phyloP scores from a whole-genome alignment of 192 early-diverging fungal species.

The Dimargaris verticillata region DNA sequence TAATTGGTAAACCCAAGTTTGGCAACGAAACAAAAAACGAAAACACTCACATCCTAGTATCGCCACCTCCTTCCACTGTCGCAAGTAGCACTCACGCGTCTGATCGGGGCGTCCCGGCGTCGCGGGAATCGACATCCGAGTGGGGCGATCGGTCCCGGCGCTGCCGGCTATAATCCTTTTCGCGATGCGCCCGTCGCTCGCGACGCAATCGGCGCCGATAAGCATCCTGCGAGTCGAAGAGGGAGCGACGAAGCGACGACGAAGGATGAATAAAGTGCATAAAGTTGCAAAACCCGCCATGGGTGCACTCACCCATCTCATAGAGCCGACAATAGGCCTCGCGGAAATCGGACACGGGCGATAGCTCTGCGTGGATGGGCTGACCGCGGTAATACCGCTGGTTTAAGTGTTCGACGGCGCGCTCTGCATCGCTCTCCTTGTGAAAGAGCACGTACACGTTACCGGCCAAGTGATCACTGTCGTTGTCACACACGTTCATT shows the following conservation, averaged over 20 bases:
- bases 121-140: too few species aligned
- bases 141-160: too few species aligned
- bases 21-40: too few species aligned
- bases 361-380: slow-evolving; percentile 90
- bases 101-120: too few species aligned
- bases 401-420: slow-evolving; percentile 82
- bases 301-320: slow-evolving; percentile 84
- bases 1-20: too few species aligned
- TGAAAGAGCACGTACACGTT: slow-evolving; percentile 90
- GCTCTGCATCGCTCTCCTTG: slow-evolving; percentile 83
- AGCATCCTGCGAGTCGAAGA: slow-evolving; percentile 59
- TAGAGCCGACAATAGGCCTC: slow-evolving; percentile 98
- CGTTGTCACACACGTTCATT: slow-evolving; percentile 95
- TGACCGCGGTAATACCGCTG: slow-evolving; percentile 87
- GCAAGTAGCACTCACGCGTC: too few species aligned
- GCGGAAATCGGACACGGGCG: slow-evolving; percentile 91
- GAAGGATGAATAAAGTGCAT: slow-evolving; percentile 91
- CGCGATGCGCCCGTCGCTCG: neutral
- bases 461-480: slow-evolving; percentile 92
- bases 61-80: too few species aligned
- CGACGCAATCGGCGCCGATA: slow-evolving; percentile 3
- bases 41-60: too few species aligned
- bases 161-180: neutral
- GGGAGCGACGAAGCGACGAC: slow-evolving; percentile 56
- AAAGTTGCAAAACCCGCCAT: slow-evolving; percentile 97